Base-by-base conservation (phyloP, 2,329 filamentous ascomycete genomes). In the Stylonectria norvegica region DNA sequence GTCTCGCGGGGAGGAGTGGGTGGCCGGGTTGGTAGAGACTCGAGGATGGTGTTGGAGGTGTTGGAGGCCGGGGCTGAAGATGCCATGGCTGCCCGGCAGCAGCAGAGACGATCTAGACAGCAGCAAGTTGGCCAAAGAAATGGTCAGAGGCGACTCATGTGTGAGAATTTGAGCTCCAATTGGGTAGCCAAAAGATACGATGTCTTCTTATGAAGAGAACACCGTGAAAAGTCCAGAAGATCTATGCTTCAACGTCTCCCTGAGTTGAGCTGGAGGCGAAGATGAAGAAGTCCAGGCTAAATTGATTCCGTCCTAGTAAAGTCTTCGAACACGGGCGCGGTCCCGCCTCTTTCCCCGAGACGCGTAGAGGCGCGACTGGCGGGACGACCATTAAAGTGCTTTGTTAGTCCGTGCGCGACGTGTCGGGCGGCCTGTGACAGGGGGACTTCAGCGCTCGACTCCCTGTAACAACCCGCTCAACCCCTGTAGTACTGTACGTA, bases 1-100 rank as follows among this genome's bases (percentile, higher is more conserved):
- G 71, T 66, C 58, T 79, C 78, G 52, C 74, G 75, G n/a, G 81
- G 81, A 33, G 82, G 81, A 22, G 81, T 86, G n/a, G 82, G 81
- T 18, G 81, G 81, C 61, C 79, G 74, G 45, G 76, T 62, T 48
- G 73, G 68, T 38, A 81, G 67, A 42, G 71, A 68, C 48, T 79
- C 73, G 53, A 81, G 66, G 54, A 70, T 36, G 20, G 45, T 54
- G n/a, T n/a, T n/a, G n/a, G n/a, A n/a, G n/a, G n/a, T 10, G 46
- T 54, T 55, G 45, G 60, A 48, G 52, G 59, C 61, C 60, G 57
- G 46, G 48, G 60, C 63, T 62, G 63, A 63, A 66, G 64, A 68
- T 65, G 64, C 63, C 63, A 68, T 68, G 61, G 57, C 64, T 61
- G 60, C 56, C 43, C 60, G 56, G 63, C 64, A 64, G 63, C 63